Conservation (phyloP, 1,139 yeast species). For the Nakaseomyces glabratus region DNA sequence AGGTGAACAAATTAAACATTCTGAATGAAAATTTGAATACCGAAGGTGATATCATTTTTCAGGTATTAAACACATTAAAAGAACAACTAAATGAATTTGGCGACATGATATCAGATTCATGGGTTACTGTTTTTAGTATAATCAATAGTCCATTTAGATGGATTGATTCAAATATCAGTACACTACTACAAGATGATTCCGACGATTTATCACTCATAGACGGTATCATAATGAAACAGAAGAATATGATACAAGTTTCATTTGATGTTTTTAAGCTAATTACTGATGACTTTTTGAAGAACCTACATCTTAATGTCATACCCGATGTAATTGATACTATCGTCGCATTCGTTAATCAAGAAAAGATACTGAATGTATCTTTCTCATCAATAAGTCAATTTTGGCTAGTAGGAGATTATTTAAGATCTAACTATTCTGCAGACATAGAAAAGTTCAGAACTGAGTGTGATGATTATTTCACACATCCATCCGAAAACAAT, state of each 20-base stretch:
- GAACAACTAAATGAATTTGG: slow-evolving; percentile 69
- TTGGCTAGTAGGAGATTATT: slow-evolving; percentile 80
- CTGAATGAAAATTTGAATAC: slow-evolving; percentile 26
- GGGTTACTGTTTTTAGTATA: slow-evolving; percentile 65
- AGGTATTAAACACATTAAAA: slow-evolving; percentile 53
- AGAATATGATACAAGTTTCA: slow-evolving; percentile 46
- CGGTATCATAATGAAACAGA: slow-evolving; percentile 35
- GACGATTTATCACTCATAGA: slow-evolving; percentile 24
- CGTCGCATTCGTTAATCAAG: slow-evolving; percentile 61
- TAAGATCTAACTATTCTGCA: slow-evolving; percentile 34
- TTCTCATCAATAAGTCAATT: slow-evolving; percentile 86
- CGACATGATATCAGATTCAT: slow-evolving; percentile 48
- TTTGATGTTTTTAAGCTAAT: slow-evolving; percentile 76
- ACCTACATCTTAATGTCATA: slow-evolving; percentile 56
- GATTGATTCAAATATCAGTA: slow-evolving; percentile 27
- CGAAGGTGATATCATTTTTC: slow-evolving; percentile 60
- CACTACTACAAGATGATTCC: slow-evolving; percentile 15
- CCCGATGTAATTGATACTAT: slow-evolving; percentile 61
- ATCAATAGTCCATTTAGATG: slow-evolving; percentile 57
- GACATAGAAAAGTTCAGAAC: no score
- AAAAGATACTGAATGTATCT: slow-evolving; percentile 69
- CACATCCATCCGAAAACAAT: no score
- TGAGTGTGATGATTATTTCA: no score
- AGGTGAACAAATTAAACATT: slow-evolving; percentile 22
- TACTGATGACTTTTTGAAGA: slow-evolving; percentile 70